A percentile compares a stretch with the other conserved stretches of the same genome.
Evolutionary conservation across 768 basidiomycete genomes (phyloP).

Genomic region (Lactifluus piperatus): DNA sequence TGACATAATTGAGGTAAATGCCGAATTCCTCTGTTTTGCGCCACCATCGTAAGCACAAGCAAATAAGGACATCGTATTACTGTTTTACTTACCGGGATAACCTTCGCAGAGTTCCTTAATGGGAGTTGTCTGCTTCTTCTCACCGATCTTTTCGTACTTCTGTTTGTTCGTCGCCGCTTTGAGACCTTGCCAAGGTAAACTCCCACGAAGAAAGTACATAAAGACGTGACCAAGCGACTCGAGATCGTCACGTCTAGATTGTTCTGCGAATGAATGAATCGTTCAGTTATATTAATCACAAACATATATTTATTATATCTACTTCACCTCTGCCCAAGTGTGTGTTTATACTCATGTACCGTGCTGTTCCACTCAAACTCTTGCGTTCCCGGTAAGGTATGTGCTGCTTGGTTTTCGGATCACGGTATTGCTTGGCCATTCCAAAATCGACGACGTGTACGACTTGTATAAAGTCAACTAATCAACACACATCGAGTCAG

Average conservation of each 20-base stretch:
- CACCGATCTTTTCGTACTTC: constrained; percentile 99
- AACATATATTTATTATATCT: no score
- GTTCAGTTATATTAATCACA: constrained; percentile 6
- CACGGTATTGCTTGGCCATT: constrained; percentile 99
- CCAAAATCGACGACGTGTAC: constrained; percentile 98
- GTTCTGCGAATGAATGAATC: constrained; percentile 43
- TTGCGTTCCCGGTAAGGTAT: constrained; percentile 99
- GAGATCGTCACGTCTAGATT: constrained; percentile 91
- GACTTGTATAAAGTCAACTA: constrained; percentile 33
- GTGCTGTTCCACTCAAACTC: constrained; percentile 91
- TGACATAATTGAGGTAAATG: constrained; percentile 98
- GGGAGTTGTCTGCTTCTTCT: constrained; percentile 98
- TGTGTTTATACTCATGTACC: constrained; percentile 99
- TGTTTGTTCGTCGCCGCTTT: constrained; percentile 99
- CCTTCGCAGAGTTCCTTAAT: constrained; percentile 97
- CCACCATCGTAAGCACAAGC: neutral
- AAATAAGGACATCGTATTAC: neutral
- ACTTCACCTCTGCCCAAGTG: constrained; percentile 97
- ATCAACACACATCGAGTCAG: neutral
- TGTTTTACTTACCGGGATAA: constrained; percentile 68
- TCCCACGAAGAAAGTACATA: constrained; percentile 98
- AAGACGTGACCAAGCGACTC: constrained; percentile 99
- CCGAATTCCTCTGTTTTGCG: constrained; percentile 88
- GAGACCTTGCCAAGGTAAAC: constrained; percentile 96
- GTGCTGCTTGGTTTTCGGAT: constrained; percentile 98